These are phyloP conservation scores for Phaeodactylum tricornutum DNA, from an alignment of 108 stramenopile species.

Conservation along the genomic window DNA sequence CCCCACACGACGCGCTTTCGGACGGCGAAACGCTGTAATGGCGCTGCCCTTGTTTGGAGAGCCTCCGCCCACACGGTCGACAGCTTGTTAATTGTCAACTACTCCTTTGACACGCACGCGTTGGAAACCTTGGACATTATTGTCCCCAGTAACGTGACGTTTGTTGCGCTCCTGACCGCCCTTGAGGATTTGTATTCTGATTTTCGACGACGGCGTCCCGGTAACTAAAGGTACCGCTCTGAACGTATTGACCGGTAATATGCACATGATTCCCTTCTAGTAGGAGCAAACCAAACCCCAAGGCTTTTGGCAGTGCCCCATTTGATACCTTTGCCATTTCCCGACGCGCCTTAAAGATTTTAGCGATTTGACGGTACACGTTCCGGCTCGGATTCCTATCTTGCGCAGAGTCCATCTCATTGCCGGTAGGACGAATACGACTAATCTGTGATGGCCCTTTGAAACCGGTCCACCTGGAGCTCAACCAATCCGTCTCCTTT, in stretches of 20 bases:
- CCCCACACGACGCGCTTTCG: too few species aligned
- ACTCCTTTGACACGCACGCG: too few species aligned
- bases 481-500: slow-evolving; percentile 85
- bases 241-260: slow-evolving; percentile 95
- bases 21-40: too few species aligned
- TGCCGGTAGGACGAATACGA: slow-evolving; percentile 87
- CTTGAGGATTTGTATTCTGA: too few species aligned
- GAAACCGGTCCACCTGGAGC: slow-evolving; percentile 90
- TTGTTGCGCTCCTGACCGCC: too few species aligned
- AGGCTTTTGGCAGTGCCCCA: slow-evolving; percentile 90
- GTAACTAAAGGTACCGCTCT: slow-evolving; percentile 93
- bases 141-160: too few species aligned
- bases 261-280: slow-evolving; percentile 96
- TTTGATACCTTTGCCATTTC: slow-evolving; percentile 74
- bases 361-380: slow-evolving; percentile 86
- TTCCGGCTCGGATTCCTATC: slow-evolving; percentile 83
- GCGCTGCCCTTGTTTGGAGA: too few species aligned
- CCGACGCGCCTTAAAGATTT: slow-evolving; percentile 72
- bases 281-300: slow-evolving; percentile 93
- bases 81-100: too few species aligned
- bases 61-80: too few species aligned
- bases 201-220: slow-evolving; percentile 96
- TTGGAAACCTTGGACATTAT: too few species aligned
- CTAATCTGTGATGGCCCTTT: slow-evolving; percentile 81
- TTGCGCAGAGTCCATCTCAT: slow-evolving; percentile 79